Percentiles rank a stretch among this genome's conserved stretches.
Conservation (phyloP, 2,329 filamentous ascomycete species). For the Penicillium capsulatum region DNA sequence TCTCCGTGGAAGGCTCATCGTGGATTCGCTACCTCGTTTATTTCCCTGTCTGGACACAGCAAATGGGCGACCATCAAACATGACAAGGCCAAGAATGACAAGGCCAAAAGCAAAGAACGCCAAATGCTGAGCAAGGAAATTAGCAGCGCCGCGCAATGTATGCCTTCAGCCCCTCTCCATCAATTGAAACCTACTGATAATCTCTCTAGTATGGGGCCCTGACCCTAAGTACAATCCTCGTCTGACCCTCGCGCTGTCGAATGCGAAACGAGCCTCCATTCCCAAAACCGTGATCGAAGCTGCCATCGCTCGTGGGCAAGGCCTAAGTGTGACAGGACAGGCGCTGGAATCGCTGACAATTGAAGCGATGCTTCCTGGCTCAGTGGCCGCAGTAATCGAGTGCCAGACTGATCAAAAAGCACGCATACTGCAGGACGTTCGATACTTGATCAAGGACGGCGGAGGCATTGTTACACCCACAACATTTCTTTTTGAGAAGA, state of each 20-base stretch:
- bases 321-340: constrained; percentile 68
- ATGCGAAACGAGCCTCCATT: constrained; percentile 80
- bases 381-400: constrained; percentile 73
- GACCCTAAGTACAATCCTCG: constrained; percentile 71
- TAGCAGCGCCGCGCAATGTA: constrained; percentile 69
- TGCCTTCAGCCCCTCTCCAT: constrained; percentile 22
- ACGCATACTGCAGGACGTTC: constrained; percentile 69
- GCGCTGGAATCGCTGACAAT: constrained; percentile 72
- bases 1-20: constrained; percentile 35
- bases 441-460: constrained; percentile 64
- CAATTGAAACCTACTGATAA: background rate
- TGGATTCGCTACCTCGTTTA: constrained; percentile 46
- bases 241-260: constrained; percentile 66
- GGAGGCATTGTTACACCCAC: constrained; percentile 70
- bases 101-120: constrained; percentile 67
- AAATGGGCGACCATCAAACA: constrained; percentile 97
- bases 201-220: constrained; percentile 63
- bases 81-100: constrained; percentile 83
- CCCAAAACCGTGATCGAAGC: constrained; percentile 80
- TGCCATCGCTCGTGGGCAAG: constrained; percentile 84
- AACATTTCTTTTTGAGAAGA: constrained; percentile 78
- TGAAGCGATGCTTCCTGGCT: constrained; percentile 74
- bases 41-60: constrained; percentile 67
- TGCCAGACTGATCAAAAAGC: constrained; percentile 78
- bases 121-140: constrained; percentile 67